Conservation (phyloP, 2,329 filamentous ascomycete genomes). For the Pleochaeta shiraiana region DNA sequence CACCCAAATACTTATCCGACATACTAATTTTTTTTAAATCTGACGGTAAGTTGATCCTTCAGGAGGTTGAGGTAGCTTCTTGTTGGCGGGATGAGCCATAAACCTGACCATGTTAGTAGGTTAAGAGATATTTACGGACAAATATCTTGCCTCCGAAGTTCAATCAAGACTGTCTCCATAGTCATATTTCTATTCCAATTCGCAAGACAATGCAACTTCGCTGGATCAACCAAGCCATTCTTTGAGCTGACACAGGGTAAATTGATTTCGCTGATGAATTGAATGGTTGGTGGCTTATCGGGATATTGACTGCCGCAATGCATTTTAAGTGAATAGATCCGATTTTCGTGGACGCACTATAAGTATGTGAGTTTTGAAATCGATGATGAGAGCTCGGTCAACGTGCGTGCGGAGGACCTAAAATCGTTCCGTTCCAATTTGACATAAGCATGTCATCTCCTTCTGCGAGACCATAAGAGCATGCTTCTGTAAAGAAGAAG, state of each 20-base stretch:
- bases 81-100: constrained; percentile 80
- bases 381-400: background rate
- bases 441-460: constrained; percentile 91
- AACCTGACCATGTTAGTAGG: constrained; percentile 32
- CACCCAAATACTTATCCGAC: no score
- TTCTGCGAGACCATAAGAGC: constrained; percentile 89
- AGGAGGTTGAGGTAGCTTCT: constrained; percentile 85
- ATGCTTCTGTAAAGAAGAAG: constrained; percentile 44
- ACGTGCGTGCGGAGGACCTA: constrained; percentile 85
- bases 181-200: constrained; percentile 88
- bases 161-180: constrained; percentile 84
- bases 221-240: constrained; percentile 66
- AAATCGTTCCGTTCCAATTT: constrained; percentile 96
- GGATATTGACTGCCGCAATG: constrained; percentile 84
- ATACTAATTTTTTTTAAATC: no score
- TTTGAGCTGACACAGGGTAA: constrained; percentile 75
- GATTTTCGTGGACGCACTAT: constrained; percentile 90
- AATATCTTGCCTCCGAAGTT: constrained; percentile 46
- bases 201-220: constrained; percentile 62
- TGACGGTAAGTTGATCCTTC: constrained; percentile 46
- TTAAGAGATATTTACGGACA: constrained; percentile 8
- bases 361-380: background rate
- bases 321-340: constrained; percentile 96
- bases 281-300: constrained; percentile 67
- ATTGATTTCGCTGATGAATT: constrained; percentile 89